Conservation (phyloP, 176 grass and related monocot species). For the Thinopyrum elongatum region DNA sequence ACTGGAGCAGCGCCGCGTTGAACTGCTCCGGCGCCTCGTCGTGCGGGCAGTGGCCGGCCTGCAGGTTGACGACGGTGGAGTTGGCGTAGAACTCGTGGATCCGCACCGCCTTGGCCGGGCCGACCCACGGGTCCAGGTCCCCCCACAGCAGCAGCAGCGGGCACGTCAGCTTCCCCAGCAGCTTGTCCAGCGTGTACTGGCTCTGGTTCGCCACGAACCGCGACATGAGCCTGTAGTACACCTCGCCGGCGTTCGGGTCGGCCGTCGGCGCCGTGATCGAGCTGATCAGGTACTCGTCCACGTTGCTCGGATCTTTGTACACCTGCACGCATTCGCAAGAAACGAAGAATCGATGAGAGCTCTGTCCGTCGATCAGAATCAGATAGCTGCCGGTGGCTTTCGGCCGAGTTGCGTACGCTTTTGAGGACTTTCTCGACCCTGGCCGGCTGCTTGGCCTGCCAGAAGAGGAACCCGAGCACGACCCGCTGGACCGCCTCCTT, state of each 20-base stretch:
- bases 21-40: constrained; percentile 89
- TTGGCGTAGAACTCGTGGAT: constrained; percentile 87
- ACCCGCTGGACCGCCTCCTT: constrained; percentile 74
- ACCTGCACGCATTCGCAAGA: constrained; percentile 37
- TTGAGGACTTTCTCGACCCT: constrained; percentile 88
- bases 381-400: background rate
- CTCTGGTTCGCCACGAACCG: constrained; percentile 93
- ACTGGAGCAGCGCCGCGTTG: constrained; percentile 73
- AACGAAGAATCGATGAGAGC: background rate
- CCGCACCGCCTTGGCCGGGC: constrained; percentile 58
- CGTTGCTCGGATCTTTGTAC: constrained; percentile 69
- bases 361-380: too few relatives aligned
- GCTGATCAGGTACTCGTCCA: constrained; percentile 77
- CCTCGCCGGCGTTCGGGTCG: constrained; percentile 91
- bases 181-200: constrained; percentile 78
- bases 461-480: constrained; percentile 75
- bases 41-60: constrained; percentile 90
- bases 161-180: constrained; percentile 68
- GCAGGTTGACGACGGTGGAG: constrained; percentile 68
- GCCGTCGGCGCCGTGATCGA: constrained; percentile 78
- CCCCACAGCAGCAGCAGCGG: constrained; percentile 94
- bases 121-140: constrained; percentile 88
- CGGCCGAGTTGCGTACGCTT: constrained; percentile 58
- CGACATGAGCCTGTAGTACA: constrained; percentile 90
- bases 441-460: constrained; percentile 95